Conservation (phyloP, 2,329 filamentous ascomycete genomes). For the Fusarium nodosum region DNA sequence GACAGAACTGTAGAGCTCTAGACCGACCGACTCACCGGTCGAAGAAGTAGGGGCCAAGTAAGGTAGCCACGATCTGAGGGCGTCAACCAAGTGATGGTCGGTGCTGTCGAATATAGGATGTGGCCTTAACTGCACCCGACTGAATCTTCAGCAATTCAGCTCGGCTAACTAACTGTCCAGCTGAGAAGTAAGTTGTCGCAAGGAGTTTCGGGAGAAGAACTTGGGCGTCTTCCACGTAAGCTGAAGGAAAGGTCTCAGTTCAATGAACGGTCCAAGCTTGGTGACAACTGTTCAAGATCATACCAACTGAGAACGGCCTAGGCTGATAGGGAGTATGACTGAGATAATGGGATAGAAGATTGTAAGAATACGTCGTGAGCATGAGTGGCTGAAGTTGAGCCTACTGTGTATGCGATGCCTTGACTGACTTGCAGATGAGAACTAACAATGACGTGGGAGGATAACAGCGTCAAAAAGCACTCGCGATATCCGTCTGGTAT, state of each 20-base stretch:
- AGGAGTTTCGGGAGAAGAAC: neutral
- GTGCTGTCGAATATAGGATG: neutral
- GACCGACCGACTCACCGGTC: neutral
- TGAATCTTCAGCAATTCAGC: neutral
- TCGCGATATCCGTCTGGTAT: neutral
- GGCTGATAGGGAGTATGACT: neutral
- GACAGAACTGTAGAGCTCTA: slow-evolving; percentile 2
- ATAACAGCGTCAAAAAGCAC: neutral
- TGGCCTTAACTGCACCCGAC: neutral
- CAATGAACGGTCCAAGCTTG: neutral
- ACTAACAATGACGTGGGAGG: neutral
- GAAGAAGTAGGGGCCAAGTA: neutral
- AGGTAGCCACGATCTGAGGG: slow-evolving; percentile 2
- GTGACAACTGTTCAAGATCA: too few species aligned
- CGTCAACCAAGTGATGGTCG: neutral
- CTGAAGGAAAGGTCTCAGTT: neutral
- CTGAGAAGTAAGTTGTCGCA: slow-evolving; percentile 5
- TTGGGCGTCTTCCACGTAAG: neutral
- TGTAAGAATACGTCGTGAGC: neutral
- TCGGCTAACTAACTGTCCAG: neutral
- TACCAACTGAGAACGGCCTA: too few species aligned
- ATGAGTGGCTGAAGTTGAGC: neutral
- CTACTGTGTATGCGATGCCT: neutral
- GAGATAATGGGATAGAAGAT: neutral
- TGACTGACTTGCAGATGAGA: neutral